Base-by-base conservation (phyloP, 1,284 basidiomycete genomes). In the Cerioporus squamosus region DNA sequence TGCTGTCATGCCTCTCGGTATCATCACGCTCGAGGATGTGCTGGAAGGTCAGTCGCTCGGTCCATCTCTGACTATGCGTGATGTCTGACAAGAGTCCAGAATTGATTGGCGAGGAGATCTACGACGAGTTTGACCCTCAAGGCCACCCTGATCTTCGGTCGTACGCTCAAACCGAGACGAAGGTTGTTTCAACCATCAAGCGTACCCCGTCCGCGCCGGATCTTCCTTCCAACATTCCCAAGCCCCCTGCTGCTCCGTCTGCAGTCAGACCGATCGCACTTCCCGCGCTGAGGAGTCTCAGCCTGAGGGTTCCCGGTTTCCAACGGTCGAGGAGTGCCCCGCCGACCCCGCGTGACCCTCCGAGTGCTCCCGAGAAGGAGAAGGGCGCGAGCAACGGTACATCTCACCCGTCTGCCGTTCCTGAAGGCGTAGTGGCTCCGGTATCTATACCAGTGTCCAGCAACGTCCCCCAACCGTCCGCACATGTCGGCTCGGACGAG, bases 11-110 rank as follows among this genome's bases (percentile, higher is more conserved):
- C 94, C 94, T 1, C 78, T 97, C 23, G 95, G 95, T 59, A 94
- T 97, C 70, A 96, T 97, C 64, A 97, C 95, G 1, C 81, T 97
- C 2, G 95, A 97, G 73, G 94, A 97, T 65, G 93, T 97, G 17
- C 79, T 97, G 9, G 94, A 97, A 83, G 89, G 91, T 89, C 57
- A 42, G 67, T 65, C 22, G 20, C 6, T 39, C n/a, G n/a, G 36
- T 17, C 9, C 4, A 38, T 20, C 10, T 18, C 29, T 0, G 15
- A 38, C 12, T 20, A 15, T 17, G 26, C 14, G 7, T 2, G 2
- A 26, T n/a, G 9, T 33, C 49, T 31, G 44, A 57, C 14, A 22
- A 53, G 63, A 9, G 24, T 24, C 57, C 66, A 91, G 93, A 94
- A 69, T 79, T 95, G 8, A 94, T 95, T 53, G 93, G 93, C 20